Evolutionary conservation across 768 basidiomycete species (phyloP), one percentile per base, ranked within the genome.

Genomic region (Amanita muscaria): DNA sequence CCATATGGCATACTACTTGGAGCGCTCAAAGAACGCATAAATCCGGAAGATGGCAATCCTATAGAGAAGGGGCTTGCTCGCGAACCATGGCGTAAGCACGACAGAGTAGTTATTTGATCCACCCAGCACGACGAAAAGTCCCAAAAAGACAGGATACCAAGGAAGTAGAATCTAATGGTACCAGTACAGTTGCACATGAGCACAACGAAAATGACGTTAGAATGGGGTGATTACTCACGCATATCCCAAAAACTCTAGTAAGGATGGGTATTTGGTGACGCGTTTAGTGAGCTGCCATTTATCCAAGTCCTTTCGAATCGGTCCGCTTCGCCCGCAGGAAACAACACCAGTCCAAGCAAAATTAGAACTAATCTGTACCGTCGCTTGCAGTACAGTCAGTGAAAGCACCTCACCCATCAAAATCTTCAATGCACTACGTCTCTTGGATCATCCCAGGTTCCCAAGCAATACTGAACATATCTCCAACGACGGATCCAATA

Each of bases 381-480:
- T 99, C 0, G 90, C 86, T 53, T 88, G 84, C 12, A 99, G 66
- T 2, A 94, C 89, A 6, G 92, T 92, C 64, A 91, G 90, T 0
- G 90, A 81, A 23, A 99, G 69, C 15, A 97, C 83, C 58, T 97
- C 94, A 19, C 80, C 69, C 1, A 93, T 96, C 29, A 99, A 67
- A 52, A 99, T 97, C 62, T 80, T 83, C 54, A 99, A 62, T 0
- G 94, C 93, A 53, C 83, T 83, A 49, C 2, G 92, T 97, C 64
- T 98, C 94, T 46, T 75, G 76, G 61, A 99, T 96, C 92, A 98
- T 99, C 60, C 98, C 93, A 1, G 96, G 96, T 58, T 99, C 96
- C 96, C 96, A 99, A 2, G 91, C 74, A 1, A 96, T 79, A 53
- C 91, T 92, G 64, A 91, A 92, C 0, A 97, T 93, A 60, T 99